Percentiles rank a stretch among this genome's conserved stretches.
Evolutionary conservation across 805 yeast species (phyloP).

Genomic region (Candida xyloterini): DNA sequence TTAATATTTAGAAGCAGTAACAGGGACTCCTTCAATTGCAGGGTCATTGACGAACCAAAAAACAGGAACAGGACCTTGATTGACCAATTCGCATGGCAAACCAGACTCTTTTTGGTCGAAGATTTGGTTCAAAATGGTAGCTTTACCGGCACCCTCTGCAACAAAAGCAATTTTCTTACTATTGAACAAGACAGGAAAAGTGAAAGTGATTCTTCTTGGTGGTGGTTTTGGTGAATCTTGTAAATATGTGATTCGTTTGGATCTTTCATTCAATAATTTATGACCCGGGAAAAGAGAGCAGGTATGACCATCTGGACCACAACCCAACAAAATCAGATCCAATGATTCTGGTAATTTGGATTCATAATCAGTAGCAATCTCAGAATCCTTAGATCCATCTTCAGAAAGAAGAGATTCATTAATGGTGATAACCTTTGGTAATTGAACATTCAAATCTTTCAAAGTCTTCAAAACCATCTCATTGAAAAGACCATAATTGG

Average conservation of each 20-base stretch:
- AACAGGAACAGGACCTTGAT: slow-evolving; percentile 54
- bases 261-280: slow-evolving; percentile 52
- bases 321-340: slow-evolving; percentile 77
- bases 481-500: slow-evolving; percentile 81
- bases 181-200: slow-evolving; percentile 66
- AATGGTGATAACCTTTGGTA: slow-evolving; percentile 65
- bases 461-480: slow-evolving; percentile 53
- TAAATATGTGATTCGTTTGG: slow-evolving; percentile 56
- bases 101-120: slow-evolving; percentile 45
- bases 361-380: slow-evolving; percentile 65
- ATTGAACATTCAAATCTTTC: slow-evolving; percentile 37
- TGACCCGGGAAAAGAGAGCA: slow-evolving; percentile 92
- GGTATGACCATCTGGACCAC: slow-evolving; percentile 97
- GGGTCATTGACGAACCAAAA: slow-evolving; percentile 81
- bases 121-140: slow-evolving; percentile 65
- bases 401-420: slow-evolving; percentile 59
- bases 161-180: slow-evolving; percentile 68
- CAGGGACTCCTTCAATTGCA: slow-evolving; percentile 64
- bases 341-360: slow-evolving; percentile 49
- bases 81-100: slow-evolving; percentile 76
- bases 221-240: slow-evolving; percentile 93
- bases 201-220: slow-evolving; percentile 84
- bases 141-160: slow-evolving; percentile 87
- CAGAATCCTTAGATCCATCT: slow-evolving; percentile 47
- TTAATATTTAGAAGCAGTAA: slow-evolving; percentile 17